A percentile compares a stretch with the other conserved stretches of the same genome.
phyloP scores from a whole-genome alignment of 2,329 filamentous ascomycete species.

The Lecanicillium sp. region DNA sequence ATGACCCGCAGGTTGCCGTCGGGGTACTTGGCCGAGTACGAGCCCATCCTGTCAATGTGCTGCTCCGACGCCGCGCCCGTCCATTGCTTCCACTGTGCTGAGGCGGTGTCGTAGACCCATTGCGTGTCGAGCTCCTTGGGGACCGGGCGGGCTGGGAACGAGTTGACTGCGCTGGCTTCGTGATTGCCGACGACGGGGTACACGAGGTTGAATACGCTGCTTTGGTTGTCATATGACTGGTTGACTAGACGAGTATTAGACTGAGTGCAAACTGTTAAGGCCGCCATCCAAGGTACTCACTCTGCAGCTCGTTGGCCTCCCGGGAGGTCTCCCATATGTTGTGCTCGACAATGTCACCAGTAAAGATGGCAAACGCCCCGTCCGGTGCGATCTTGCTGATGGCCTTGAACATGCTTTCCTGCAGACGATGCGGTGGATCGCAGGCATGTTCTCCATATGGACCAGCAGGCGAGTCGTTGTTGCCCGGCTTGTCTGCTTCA shows the following conservation, averaged over 20 bases:
- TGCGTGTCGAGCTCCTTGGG: slow-evolving; percentile 30
- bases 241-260: slow-evolving; percentile 24
- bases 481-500: slow-evolving; percentile 36
- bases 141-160: slow-evolving; percentile 32
- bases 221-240: slow-evolving; percentile 39
- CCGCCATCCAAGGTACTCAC: no score
- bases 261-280: background rate
- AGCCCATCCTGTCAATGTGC: slow-evolving; percentile 33
- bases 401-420: slow-evolving; percentile 45
- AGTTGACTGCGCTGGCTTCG: slow-evolving; percentile 43
- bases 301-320: slow-evolving; percentile 21
- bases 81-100: slow-evolving; percentile 38
- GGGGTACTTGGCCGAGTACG: slow-evolving; percentile 45
- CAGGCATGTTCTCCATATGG: slow-evolving; percentile 45
- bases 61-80: slow-evolving; percentile 25
- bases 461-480: slow-evolving; percentile 39
- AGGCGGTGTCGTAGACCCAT: slow-evolving; percentile 46
- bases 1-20: slow-evolving; percentile 53
- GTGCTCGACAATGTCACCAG: slow-evolving; percentile 50
- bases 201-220: slow-evolving; percentile 33
- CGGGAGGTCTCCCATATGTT: slow-evolving; percentile 37
- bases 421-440: slow-evolving; percentile 41
- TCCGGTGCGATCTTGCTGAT: slow-evolving; percentile 38
- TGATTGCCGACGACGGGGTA: slow-evolving; percentile 49
- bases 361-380: slow-evolving; percentile 47